These are phyloP conservation scores for Cryptosporidium sp. DNA, from an alignment of 169 alveolate species.

Conservation along the genomic window DNA sequence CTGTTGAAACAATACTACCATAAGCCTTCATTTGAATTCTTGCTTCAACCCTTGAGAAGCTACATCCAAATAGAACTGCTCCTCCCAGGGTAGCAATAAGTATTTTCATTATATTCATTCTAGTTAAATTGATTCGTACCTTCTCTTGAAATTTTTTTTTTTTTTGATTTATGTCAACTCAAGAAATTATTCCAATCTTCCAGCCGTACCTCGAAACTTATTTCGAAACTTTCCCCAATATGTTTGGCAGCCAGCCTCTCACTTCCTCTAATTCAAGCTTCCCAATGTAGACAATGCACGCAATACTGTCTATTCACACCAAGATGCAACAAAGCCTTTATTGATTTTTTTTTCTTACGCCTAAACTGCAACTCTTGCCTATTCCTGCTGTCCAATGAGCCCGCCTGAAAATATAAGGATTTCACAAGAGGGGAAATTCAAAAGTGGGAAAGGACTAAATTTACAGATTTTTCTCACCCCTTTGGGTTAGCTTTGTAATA, in stretches of 20 bases:
- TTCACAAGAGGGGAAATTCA: conserved; percentile 60
- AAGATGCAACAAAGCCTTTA: conserved; percentile 48
- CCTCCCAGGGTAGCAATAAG: not conserved
- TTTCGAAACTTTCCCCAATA: conserved; percentile 14
- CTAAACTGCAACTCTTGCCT: conserved; percentile 73
- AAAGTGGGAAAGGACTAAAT: conserved; percentile 27
- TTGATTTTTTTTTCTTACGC: conserved; percentile 28
- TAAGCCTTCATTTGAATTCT: conserved; percentile 73
- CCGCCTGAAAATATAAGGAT: conserved; percentile 76
- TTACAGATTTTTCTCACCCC: not conserved
- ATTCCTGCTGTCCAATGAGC: conserved; percentile 56
- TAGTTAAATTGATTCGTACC: not conserved
- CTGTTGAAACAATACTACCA: conserved; percentile 74
- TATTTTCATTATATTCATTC: not conserved
- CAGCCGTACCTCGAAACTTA: not conserved
- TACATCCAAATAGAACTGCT: not conserved
- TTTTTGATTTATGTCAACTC: not conserved
- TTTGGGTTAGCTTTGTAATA: not conserved
- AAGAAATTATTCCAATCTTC: conserved; percentile 13
- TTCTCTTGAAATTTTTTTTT: too few species aligned
- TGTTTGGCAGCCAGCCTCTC: conserved; percentile 11
- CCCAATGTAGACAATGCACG: conserved; percentile 55
- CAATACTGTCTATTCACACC: conserved; percentile 76
- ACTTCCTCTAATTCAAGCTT: conserved; percentile 29
- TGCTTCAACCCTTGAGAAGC: not conserved